Percentiles rank a stretch among this genome's conserved stretches.
phyloP scores from a whole-genome alignment of 768 basidiomycete genomes.

The Thelephora ganbajun region DNA sequence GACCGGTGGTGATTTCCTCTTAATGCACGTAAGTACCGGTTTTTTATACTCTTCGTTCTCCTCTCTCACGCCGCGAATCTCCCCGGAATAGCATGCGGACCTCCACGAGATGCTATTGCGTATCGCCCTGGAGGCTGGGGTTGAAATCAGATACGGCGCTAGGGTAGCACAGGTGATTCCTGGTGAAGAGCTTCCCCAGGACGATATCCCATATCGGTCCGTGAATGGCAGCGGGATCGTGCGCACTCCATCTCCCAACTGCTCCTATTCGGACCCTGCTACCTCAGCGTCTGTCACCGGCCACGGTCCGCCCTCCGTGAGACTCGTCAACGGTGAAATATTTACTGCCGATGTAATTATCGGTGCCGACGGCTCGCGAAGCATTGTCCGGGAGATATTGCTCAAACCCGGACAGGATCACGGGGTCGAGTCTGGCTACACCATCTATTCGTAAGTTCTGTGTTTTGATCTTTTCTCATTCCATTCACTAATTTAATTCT shows the following conservation, averaged over 20 bases:
- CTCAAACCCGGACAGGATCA: conserved; percentile 17
- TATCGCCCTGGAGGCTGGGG: conserved; percentile 33
- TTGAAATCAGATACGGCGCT: conserved; percentile 26
- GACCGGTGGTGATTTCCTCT: conserved; percentile 33
- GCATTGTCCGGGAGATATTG: conserved; percentile 24
- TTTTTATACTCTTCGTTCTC: neutral
- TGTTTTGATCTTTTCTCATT: neutral
- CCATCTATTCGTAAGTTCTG: conserved; percentile 28
- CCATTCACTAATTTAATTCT: neutral
- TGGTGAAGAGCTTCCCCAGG: neutral
- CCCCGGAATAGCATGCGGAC: conserved; percentile 31
- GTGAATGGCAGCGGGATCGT: too few species aligned
- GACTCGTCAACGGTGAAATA: conserved; percentile 26
- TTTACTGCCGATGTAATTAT: conserved; percentile 39
- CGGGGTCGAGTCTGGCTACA: conserved; percentile 15
- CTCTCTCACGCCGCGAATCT: neutral
- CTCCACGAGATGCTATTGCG: conserved; percentile 33
- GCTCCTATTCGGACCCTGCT: neutral
- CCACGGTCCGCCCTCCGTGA: conserved; percentile 6
- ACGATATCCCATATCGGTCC: too few species aligned
- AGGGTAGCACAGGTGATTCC: conserved; percentile 4
- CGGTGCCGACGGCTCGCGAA: conserved; percentile 44
- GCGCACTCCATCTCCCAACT: neutral
- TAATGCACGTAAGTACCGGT: conserved; percentile 27
- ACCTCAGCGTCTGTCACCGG: neutral